Conservation (phyloP, 225 moss, liverwort and hornwort genomes). For the Pseudoscleropodium purum region DNA sequence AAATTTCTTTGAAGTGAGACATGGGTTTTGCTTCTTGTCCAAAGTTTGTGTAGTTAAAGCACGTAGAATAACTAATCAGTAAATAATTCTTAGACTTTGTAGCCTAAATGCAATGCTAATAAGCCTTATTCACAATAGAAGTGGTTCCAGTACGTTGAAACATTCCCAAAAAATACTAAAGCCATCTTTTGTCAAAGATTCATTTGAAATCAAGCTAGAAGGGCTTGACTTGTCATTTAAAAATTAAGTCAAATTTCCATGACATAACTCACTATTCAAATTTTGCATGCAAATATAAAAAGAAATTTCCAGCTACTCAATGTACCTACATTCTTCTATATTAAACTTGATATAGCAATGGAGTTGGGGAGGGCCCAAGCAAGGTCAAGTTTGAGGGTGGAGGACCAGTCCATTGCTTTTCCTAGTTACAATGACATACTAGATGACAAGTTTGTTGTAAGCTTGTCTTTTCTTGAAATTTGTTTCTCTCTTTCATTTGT, state of each 20-base stretch:
- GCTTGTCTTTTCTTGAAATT: rapidly evolving
- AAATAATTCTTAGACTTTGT: not conserved
- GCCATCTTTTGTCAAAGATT: not conserved
- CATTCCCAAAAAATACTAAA: not conserved
- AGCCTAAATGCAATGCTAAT: rapidly evolving
- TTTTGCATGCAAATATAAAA: not conserved
- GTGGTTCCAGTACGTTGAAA: rapidly evolving
- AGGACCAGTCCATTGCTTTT: rapidly evolving
- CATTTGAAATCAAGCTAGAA: rapidly evolving
- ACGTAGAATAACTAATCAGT: not conserved
- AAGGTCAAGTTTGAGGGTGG: not conserved
- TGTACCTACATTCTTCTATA: no score
- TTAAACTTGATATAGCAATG: not conserved
- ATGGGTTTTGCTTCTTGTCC: not conserved
- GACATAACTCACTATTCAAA: not conserved
- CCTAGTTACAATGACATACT: rapidly evolving
- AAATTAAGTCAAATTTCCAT: no score
- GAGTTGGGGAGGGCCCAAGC: rapidly evolving
- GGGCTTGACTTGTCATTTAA: not conserved
- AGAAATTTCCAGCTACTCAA: rapidly evolving
- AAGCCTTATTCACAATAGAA: not conserved
- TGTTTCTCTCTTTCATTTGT: not conserved
- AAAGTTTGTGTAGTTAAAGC: rapidly evolving
- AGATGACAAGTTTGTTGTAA: not conserved
- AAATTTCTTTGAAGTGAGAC: not conserved